Conservation (phyloP, 2,329 filamentous ascomycete species). For the Davidsoniella eucalypti region DNA sequence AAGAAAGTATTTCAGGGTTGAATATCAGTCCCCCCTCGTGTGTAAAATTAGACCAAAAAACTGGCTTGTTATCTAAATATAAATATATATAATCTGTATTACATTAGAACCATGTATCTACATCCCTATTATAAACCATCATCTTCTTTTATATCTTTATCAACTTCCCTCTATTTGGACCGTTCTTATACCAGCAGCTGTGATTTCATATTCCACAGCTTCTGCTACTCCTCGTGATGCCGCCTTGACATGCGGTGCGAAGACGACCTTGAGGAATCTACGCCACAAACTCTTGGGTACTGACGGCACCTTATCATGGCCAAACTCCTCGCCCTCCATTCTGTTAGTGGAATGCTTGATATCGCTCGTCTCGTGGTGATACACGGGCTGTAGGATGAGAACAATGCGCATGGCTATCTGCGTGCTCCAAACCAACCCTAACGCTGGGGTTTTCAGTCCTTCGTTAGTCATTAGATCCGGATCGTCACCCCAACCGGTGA, state of each 20-base stretch:
- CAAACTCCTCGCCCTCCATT: conserved; percentile 27
- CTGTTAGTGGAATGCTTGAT: not conserved
- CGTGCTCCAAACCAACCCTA: conserved; percentile 82
- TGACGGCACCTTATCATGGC: conserved; percentile 19
- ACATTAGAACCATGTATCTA: not conserved
- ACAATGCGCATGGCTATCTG: conserved; percentile 74
- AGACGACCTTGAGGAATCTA: conserved; percentile 77
- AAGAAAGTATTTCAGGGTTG: too few species aligned
- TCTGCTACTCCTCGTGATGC: conserved; percentile 30
- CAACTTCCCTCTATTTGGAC: conserved; percentile 13
- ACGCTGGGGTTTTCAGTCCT: conserved; percentile 61
- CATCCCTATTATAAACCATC: not conserved
- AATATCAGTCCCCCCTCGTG: too few species aligned
- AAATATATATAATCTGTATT: too few species aligned
- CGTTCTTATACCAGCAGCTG: conserved; percentile 41
- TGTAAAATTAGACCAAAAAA: too few species aligned
- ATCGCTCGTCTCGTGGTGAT: conserved; percentile 16
- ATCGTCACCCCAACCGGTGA: conserved; percentile 84
- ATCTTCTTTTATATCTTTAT: not conserved
- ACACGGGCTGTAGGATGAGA: conserved; percentile 53
- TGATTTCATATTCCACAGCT: conserved; percentile 60
- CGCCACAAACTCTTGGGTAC: conserved; percentile 42
- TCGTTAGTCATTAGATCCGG: conserved; percentile 21
- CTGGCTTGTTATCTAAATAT: too few species aligned
- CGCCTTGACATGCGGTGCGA: conserved; percentile 56